Percentiles rank a stretch among this genome's conserved stretches.
phyloP scores from a whole-genome alignment of 2,329 filamentous ascomycete genomes.

The Venturia asperata region DNA sequence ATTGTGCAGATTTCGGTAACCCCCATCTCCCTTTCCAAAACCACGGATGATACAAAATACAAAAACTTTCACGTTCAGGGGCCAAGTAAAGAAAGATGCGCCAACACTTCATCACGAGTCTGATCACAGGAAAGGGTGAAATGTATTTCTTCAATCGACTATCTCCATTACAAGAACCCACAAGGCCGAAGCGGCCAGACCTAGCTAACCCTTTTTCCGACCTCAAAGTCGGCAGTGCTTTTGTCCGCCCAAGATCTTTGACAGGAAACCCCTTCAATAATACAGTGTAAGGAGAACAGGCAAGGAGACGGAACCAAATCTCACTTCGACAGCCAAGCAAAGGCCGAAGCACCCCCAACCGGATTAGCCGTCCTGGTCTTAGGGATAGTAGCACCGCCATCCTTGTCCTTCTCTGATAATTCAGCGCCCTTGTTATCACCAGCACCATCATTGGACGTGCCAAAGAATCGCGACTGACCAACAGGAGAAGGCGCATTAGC shows the following conservation, averaged over 20 bases:
- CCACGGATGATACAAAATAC: too few relatives aligned
- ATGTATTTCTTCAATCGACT: neutral
- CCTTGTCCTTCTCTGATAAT: slow-evolving; percentile 32
- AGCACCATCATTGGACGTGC: slow-evolving; percentile 24
- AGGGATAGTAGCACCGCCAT: slow-evolving; percentile 32
- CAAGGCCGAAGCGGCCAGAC: neutral
- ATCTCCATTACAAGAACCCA: neutral
- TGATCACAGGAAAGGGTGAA: neutral
- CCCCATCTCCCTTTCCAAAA: too few relatives aligned
- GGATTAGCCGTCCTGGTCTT: slow-evolving; percentile 66
- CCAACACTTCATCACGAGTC: too few relatives aligned
- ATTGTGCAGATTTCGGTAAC: too few relatives aligned
- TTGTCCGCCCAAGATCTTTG: neutral
- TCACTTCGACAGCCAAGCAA: slow-evolving; percentile 65
- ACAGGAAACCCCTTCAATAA: neutral
- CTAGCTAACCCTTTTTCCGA: neutral
- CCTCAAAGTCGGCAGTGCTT: neutral
- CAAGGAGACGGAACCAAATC: neutral
- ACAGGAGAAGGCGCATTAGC: slow-evolving; percentile 31
- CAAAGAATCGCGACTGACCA: slow-evolving; percentile 43
- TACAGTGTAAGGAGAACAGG: neutral
- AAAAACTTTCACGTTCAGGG: too few relatives aligned
- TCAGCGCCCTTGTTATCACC: slow-evolving; percentile 22
- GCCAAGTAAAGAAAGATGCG: too few relatives aligned
- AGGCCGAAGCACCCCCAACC: slow-evolving; percentile 84